Base-by-base conservation (phyloP, 2,329 filamentous ascomycete species). In the Moelleriella libera region DNA sequence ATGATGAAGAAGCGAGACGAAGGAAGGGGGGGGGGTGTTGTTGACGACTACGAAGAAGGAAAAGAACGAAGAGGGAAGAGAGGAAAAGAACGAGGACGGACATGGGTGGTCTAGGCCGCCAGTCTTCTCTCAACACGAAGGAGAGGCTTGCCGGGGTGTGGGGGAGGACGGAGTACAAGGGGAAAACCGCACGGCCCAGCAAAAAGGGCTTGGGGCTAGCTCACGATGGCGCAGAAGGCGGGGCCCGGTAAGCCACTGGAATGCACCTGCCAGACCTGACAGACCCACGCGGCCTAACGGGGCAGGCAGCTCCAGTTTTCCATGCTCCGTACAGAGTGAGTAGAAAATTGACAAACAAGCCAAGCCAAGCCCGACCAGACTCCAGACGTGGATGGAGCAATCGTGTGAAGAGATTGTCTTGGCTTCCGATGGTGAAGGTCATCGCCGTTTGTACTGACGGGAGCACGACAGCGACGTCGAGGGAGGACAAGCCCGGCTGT, bases 111-210 rank as follows among this genome's bases (percentile, higher is more conserved):
- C 14, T n/a, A 9, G 40, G 40, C 14, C 40, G n/a, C 40, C 40
- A 41, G 21, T 21, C 40, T 7, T 7, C 14, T 9, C 7, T 7
- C 10, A 41, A 41, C 9, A 41, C 10, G 40, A 41, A 41, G 14
- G n/a, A n/a, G 11, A 41, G n/a, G 40, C 40, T 12, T 37, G 12
- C 40, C 40, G n/a, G 14, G n/a, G 37, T 40, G 12, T 40, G 31
- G 47, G 45, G 47, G 32, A 46, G 30, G 44, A 44, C 29, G 48
- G 41, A 41, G 48, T 45, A 47, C 41, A 49, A 44, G 41, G 30
- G 31, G 28, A 44, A 44, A 44, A 46, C 30, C 32, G 34, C 42
- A n/a, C 14, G 43, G 42, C 43, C 40, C 21, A 28, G 30, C n/a
- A 32, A 42, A 30, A 29, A 37, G 34, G 34, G 34, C 12, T 37